Evolutionary conservation across 2,329 filamentous ascomycete genomes (phyloP), one percentile per base, ranked within the genome.

Genomic region (Neopestalotiopsis clavispora): DNA sequence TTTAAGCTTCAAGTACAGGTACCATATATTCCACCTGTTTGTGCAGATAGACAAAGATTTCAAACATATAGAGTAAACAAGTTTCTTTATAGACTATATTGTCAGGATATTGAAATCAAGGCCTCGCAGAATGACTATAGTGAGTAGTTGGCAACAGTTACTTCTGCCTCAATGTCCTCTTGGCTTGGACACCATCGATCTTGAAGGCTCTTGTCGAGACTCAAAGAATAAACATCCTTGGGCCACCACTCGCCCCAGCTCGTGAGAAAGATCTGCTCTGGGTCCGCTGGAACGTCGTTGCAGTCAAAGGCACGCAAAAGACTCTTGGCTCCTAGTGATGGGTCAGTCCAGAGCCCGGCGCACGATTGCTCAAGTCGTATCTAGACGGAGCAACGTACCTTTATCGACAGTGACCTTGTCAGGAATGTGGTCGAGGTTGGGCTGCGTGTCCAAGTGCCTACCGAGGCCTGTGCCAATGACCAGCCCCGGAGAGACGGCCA

Each of bases 201-300:
- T 77, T 87, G 86, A 3, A 88, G 77, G 1, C 72, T 70, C 76
- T 82, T 81, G 66, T 88, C 84, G 2, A 86, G 75, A 1, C 78
- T 77, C 67, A 78, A 75, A 13, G 72, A 78, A 65, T 82, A 83
- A 2, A 82, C 78, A 3, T 82, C 78, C 74, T 81, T 85, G 13
- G 78, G 73, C 85, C 85, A 88, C 85, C 85, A 88, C 77, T 88
- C 85, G 1, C 86, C 86, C 85, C 85, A 87, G 72, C 85, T 87
- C 0, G 85, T 87, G 61, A 88, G 72, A 74, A 88, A 87, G 67
- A 88, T 85, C 65, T 82, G 81, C 20, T 87, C 83, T 0, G 81
- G 82, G 45, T 88, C 85, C 34, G 83, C 80, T 1, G 86, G 86
- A 56, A 87, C 78, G 70, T 87, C 84, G 20, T 80, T 77, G 3